Evolutionary conservation across 208 protist species (phyloP).

Genomic region (Wallacemonas sp.): DNA sequence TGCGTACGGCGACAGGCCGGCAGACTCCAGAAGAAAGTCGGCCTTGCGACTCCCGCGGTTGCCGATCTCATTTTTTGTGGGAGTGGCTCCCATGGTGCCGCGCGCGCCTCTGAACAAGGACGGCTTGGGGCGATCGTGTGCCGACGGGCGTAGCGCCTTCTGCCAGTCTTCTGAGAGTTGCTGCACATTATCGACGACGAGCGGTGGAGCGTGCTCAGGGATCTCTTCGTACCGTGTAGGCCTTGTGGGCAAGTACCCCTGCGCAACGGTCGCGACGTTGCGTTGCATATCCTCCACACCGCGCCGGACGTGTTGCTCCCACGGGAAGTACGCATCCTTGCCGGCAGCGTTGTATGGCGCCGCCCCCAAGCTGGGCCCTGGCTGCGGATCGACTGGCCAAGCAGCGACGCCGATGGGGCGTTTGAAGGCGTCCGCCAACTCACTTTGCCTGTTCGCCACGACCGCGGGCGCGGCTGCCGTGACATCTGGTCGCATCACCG

Average conservation of each 20-base stretch:
- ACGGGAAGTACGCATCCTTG: not conserved
- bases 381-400: not conserved
- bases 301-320: too few species aligned
- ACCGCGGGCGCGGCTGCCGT: not conserved
- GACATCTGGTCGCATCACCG: not conserved
- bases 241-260: too few species aligned
- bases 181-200: slow-evolving; percentile 26
- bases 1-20: slow-evolving; percentile 7
- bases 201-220: slow-evolving; percentile 14
- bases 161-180: slow-evolving; percentile 46
- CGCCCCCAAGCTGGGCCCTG: not conserved
- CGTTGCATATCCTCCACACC: too few species aligned
- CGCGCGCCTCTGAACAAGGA: too few species aligned
- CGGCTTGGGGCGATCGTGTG: too few species aligned
- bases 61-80: too few species aligned
- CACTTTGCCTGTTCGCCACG: not conserved
- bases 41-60: not conserved
- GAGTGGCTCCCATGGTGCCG: too few species aligned
- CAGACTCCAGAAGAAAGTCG: not conserved
- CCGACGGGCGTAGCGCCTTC: slow-evolving; percentile 21
- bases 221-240: not conserved
- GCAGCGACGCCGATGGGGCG: not conserved
- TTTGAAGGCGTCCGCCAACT: not conserved
- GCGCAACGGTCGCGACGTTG: too few species aligned
- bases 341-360: slow-evolving; percentile 5